These are phyloP conservation scores for Phialophora chinensis DNA, from an alignment of 2,329 filamentous ascomycete species.

Conservation along the genomic window DNA sequence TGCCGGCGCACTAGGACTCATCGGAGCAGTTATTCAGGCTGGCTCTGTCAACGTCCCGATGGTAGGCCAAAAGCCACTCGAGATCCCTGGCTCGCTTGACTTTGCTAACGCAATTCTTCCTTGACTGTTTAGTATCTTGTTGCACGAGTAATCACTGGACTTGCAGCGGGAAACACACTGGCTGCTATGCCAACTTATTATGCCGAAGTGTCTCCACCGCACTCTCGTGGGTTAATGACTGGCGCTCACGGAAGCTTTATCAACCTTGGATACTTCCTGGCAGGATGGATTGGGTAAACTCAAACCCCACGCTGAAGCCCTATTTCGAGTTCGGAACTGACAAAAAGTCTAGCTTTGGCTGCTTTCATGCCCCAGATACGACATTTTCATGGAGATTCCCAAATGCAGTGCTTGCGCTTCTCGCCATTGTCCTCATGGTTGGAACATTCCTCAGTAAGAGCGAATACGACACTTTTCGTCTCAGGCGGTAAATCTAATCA, in stretches of 20 bases:
- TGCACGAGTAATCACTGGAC: conserved; percentile 22
- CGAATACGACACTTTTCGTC: not conserved
- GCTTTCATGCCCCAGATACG: conserved; percentile 14
- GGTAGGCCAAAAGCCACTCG: not conserved
- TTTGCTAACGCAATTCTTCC: not conserved
- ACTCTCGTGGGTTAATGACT: conserved; percentile 42
- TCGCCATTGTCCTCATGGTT: conserved; percentile 12
- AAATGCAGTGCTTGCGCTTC: conserved; percentile 18
- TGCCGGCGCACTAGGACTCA: not conserved
- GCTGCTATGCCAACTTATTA: conserved; percentile 39
- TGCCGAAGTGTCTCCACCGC: conserved; percentile 41
- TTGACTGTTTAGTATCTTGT: conserved; percentile 17
- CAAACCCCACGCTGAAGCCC: not conserved
- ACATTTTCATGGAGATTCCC: conserved; percentile 26
- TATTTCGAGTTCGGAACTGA: not conserved
- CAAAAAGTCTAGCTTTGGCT: conserved; percentile 16
- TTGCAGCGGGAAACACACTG: conserved; percentile 9
- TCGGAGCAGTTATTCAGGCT: conserved; percentile 7
- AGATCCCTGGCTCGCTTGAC: not conserved
- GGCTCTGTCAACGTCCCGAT: conserved; percentile 1
- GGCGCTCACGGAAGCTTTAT: conserved; percentile 47
- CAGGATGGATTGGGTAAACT: conserved; percentile 50
- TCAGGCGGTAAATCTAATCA: not conserved
- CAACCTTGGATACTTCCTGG: conserved; percentile 47
- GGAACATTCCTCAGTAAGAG: conserved; percentile 24